Conservation (phyloP, 2,329 filamentous ascomycete species). For the Trichoderma cornu-damae region DNA sequence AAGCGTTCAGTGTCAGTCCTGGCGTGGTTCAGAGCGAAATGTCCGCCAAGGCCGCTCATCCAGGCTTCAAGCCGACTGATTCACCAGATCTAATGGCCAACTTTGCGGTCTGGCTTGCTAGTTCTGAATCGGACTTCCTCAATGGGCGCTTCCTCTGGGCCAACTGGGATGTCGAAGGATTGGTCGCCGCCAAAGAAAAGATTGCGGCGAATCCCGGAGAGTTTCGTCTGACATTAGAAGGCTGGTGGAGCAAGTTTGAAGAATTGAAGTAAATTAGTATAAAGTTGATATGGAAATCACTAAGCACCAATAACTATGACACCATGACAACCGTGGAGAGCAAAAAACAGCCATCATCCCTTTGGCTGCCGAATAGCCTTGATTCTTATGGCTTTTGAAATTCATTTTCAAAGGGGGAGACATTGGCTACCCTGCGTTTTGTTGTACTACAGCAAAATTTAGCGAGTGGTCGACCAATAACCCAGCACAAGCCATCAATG, state of each 20-base stretch:
- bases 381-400: no score
- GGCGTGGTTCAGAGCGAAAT: neutral
- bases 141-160: constrained; percentile 3
- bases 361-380: no score
- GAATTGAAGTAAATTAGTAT: neutral
- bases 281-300: no score
- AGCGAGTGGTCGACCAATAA: no score
- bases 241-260: neutral
- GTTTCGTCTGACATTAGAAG: neutral
- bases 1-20: neutral
- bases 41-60: neutral
- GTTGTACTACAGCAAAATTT: no score
- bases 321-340: no score
- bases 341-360: no score
- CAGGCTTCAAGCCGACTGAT: neutral
- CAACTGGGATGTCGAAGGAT: constrained; percentile 2
- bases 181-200: neutral
- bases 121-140: constrained; percentile 5
- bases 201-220: neutral
- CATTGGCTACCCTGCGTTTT: no score
- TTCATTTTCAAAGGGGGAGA: no score
- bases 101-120: constrained; percentile 4
- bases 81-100: neutral
- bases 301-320: no score
- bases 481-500: neutral